These are phyloP conservation scores for Saksenaea oblongispora DNA, from an alignment of 371 early-diverging fungal genomes.

Conservation along the genomic window DNA sequence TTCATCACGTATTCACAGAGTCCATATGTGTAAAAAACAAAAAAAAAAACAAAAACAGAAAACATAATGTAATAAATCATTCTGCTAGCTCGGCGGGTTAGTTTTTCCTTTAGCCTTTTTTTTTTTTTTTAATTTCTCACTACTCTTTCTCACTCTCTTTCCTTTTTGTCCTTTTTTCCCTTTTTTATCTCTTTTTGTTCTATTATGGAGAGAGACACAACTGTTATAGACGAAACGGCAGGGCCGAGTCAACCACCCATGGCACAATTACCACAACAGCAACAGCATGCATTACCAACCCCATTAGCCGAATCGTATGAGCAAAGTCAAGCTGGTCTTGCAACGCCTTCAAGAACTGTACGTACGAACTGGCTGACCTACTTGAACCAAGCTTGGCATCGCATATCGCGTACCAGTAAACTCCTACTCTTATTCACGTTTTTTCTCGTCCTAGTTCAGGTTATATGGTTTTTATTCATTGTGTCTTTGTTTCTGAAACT, in stretches of 20 bases:
- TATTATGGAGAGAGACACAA: not conserved
- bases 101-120: conserved; percentile 3
- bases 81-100: not conserved
- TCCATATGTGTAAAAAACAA: not conserved
- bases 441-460: conserved; percentile 15
- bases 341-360: conserved; percentile 11
- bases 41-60: not conserved
- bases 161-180: not conserved
- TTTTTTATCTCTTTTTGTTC: not conserved
- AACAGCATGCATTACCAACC: not conserved
- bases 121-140: not conserved
- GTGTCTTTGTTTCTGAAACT: not conserved
- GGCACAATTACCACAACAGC: not conserved
- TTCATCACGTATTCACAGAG: not conserved
- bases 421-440: conserved; percentile 7
- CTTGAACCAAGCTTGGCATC: conserved; percentile 16
- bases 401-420: conserved; percentile 20
- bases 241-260: not conserved
- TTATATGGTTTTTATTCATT: conserved; percentile 3
- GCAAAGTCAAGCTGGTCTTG: conserved; percentile 3
- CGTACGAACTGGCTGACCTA: conserved; percentile 12
- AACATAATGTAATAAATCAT: not conserved
- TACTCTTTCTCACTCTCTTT: not conserved
- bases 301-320: not conserved
- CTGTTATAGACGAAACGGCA: not conserved